These are phyloP conservation scores for Xylaria sp. DNA, from an alignment of 2,329 filamentous ascomycete genomes.

Conservation along the genomic window DNA sequence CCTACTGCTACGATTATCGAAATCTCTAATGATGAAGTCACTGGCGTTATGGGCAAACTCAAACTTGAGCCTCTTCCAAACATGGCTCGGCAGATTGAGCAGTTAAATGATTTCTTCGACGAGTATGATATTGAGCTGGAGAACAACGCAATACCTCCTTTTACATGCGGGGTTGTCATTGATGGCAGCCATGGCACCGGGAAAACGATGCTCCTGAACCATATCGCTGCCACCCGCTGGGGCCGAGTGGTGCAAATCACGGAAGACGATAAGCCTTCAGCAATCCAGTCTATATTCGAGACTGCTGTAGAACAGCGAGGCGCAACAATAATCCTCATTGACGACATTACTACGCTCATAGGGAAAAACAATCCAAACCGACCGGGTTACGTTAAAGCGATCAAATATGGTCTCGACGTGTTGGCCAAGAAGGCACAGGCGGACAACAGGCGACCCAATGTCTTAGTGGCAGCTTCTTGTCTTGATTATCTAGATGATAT, in stretches of 20 bases:
- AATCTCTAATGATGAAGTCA: conserved; percentile 50
- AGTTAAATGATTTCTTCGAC: conserved; percentile 73
- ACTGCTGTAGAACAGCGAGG: conserved; percentile 71
- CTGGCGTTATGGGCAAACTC: conserved; percentile 50
- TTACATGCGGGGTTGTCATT: conserved; percentile 72
- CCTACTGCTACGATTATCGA: conserved; percentile 51
- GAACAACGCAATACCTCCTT: conserved; percentile 49
- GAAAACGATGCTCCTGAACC: conserved; percentile 78
- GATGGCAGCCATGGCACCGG: conserved; percentile 87
- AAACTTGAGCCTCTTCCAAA: conserved; percentile 71
- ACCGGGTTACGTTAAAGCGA: conserved; percentile 59
- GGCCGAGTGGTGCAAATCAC: conserved; percentile 72
- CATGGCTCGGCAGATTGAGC: conserved; percentile 68
- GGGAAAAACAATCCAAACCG: conserved; percentile 66
- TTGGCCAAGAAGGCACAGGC: conserved; percentile 56
- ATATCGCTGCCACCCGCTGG: conserved; percentile 75
- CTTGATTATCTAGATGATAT: conserved; percentile 76
- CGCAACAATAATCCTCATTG: conserved; percentile 82
- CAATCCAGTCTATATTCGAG: conserved; percentile 74
- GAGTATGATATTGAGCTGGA: conserved; percentile 59
- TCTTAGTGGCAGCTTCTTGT: conserved; percentile 80
- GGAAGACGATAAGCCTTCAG: conserved; percentile 63
- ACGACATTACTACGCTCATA: conserved; percentile 77
- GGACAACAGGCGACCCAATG: conserved; percentile 58
- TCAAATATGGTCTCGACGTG: conserved; percentile 66